A percentile compares a stretch with the other conserved stretches of the same genome.
Conservation (phyloP, 2,329 filamentous ascomycete genomes). For the Microdochium nivale region DNA sequence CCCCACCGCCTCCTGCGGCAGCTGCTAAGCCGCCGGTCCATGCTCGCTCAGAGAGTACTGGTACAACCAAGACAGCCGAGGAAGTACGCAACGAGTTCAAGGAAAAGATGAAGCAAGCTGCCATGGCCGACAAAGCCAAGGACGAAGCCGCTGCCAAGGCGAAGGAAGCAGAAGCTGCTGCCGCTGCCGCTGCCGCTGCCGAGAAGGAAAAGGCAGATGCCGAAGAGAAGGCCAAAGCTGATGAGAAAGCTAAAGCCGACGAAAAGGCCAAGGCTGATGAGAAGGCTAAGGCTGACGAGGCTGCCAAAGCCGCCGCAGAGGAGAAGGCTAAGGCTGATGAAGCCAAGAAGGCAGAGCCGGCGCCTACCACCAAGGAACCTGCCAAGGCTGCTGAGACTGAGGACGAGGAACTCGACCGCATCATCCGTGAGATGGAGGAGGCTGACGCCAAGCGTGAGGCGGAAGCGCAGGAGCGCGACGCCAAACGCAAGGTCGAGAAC, state of each 20-base stretch:
- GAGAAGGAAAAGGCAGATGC: conserved; percentile 19
- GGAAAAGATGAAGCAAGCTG: conserved; percentile 63
- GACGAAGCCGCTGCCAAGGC: conserved; percentile 31
- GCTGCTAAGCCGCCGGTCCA: conserved; percentile 59
- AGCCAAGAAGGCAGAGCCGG: conserved; percentile 14
- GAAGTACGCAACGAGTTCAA: conserved; percentile 79
- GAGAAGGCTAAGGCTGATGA: conserved; percentile 21
- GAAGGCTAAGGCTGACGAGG: conserved; percentile 15
- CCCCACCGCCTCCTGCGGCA: conserved; percentile 73
- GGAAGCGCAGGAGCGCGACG: conserved; percentile 33
- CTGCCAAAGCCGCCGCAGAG: conserved; percentile 19
- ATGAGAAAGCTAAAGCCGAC: conserved; percentile 14
- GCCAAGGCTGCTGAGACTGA: conserved; percentile 35
- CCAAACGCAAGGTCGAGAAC: conserved; percentile 33
- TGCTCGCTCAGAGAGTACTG: conserved; percentile 60
- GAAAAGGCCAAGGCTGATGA: conserved; percentile 14
- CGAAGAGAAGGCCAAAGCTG: conserved; percentile 15
- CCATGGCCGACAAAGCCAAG: conserved; percentile 32
- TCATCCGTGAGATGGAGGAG: conserved; percentile 55
- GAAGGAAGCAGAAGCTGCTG: conserved; percentile 23
- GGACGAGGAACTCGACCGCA: conserved; percentile 50
- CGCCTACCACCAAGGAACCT: conserved; percentile 7
- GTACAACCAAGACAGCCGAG: conserved; percentile 62
- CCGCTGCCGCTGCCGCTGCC: conserved; percentile 14
- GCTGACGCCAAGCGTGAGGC: conserved; percentile 41